Base-by-base conservation (phyloP, 108 stramenopile species). In the Discostella pseudostelligera region DNA sequence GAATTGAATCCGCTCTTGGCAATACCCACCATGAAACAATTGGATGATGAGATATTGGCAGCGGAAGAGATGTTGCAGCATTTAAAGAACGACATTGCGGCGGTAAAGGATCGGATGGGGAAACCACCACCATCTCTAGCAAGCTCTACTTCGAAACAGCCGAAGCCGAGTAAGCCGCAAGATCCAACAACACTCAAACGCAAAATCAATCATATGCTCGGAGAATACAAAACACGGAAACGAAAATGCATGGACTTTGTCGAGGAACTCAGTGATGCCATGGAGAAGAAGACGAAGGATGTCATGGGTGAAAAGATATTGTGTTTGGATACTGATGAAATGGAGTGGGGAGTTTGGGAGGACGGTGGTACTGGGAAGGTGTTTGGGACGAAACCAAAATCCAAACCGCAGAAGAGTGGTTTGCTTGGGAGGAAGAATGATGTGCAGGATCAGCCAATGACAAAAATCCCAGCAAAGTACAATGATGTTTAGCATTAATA, bases 271-370 rank as follows among this genome's bases (percentile, higher is more conserved):
- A 83, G 89, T 4, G 93, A 94, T 67, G 89, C 85, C 9, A 86
- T 94, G 89, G 93, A 94, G 56, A 91, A 88, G 65, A 88, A 83
- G 48, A 75, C 76, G 13, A 88, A 86, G 75, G 88, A 91, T n/a
- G 81, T 86, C 5, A 48, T 89, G 46, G 62, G 39, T 19, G 70
- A 72, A 4, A 88, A 88, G 40, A 16, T 90, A 12, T 62, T 93
- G 68, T 86, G 80, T n/a, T 51, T 93, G 35, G 92, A 93, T 56
- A 90, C 87, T 5, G 92, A 93, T 67, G 92, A 90, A 58, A 70
- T 75, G 53, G 76, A 78, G 26, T 72, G 76, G 76, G 71, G 61
- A 25, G 19, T 43, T 20, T 68, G 67, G 67, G 47, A 46, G 20
- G 67, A 68, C 49, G 37, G 47, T 29, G 20, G 57, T 39, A 39